Percentiles rank a stretch among this genome's conserved stretches.
Evolutionary conservation across 331 rosid genomes (phyloP).

Genomic region (Malus hybrid): DNA sequence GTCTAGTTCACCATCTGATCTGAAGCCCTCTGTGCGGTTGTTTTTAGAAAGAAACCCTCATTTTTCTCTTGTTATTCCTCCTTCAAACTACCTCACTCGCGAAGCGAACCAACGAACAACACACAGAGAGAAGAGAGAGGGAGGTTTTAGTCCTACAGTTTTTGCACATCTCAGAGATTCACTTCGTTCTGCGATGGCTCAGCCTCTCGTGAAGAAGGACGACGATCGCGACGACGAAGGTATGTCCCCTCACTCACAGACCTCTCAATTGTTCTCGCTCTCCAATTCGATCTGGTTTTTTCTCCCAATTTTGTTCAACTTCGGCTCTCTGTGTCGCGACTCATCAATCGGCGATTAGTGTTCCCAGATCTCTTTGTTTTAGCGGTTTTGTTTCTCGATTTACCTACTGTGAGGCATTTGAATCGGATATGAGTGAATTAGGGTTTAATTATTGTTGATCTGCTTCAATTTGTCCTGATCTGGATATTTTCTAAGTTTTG

Average conservation of each 20-base stretch:
- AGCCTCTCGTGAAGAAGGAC: constrained; percentile 89
- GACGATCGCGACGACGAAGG: constrained; percentile 99
- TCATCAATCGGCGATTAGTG: constrained; percentile 22
- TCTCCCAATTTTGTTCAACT: neutral
- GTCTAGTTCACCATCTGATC: too few relatives aligned
- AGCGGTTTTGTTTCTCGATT: neutral
- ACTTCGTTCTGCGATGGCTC: constrained; percentile 58
- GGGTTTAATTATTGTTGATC: constrained; percentile 16
- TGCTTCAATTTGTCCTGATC: constrained; percentile 23
- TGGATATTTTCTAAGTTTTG: constrained; percentile 9
- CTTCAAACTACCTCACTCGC: too few relatives aligned
- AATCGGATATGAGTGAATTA: constrained; percentile 17
- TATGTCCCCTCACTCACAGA: constrained; percentile 10
- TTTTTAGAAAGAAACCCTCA: too few relatives aligned
- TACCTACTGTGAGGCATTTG: constrained; percentile 13
- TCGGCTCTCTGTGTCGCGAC: neutral
- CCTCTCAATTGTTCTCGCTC: neutral
- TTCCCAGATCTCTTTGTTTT: constrained; percentile 51
- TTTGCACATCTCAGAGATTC: constrained; percentile 52
- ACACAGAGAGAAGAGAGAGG: neutral
- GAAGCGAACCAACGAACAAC: too few relatives aligned
- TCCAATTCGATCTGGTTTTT: constrained; percentile 26
- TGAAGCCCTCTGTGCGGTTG: too few relatives aligned
- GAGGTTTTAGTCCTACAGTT: neutral
- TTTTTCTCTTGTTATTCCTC: too few relatives aligned